Conservation (phyloP, 2,329 filamentous ascomycete genomes). For the Paecilomyces dactylethromorphus region DNA sequence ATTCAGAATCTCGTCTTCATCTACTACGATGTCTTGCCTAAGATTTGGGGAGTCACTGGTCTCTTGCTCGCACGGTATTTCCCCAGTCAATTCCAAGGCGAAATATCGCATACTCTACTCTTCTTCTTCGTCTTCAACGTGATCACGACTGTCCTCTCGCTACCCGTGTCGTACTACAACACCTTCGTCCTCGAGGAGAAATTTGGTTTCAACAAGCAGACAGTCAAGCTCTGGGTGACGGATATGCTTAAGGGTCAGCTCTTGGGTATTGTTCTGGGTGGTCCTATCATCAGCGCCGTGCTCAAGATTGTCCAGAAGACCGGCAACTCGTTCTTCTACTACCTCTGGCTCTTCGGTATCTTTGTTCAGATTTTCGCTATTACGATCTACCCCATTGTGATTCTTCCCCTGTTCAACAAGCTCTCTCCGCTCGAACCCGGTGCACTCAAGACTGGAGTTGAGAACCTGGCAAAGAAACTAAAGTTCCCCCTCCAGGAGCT, state of each 20-base stretch:
- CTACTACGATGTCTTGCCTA: slow-evolving; percentile 83
- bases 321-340: slow-evolving; percentile 93
- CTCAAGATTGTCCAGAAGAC: slow-evolving; percentile 91
- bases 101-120: slow-evolving; percentile 87
- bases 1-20: slow-evolving; percentile 84
- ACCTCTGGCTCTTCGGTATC: slow-evolving; percentile 89
- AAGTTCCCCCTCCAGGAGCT: slow-evolving; percentile 90
- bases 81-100: slow-evolving; percentile 74
- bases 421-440: slow-evolving; percentile 85
- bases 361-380: slow-evolving; percentile 89
- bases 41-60: slow-evolving; percentile 80
- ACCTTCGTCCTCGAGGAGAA: slow-evolving; percentile 94
- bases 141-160: slow-evolving; percentile 68
- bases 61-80: slow-evolving; percentile 65
- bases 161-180: slow-evolving; percentile 83
- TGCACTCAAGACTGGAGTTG: slow-evolving; percentile 78
- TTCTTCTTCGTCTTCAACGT: slow-evolving; percentile 86
- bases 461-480: slow-evolving; percentile 72
- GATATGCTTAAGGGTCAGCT: slow-evolving; percentile 90
- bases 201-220: slow-evolving; percentile 99
- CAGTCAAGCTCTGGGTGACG: slow-evolving; percentile 74
- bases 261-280: slow-evolving; percentile 70
- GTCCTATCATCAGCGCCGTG: slow-evolving; percentile 86
- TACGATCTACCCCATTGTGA: slow-evolving; percentile 90
- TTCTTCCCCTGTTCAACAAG: slow-evolving; percentile 97